phyloP scores from a whole-genome alignment of 805 yeast genomes.

The Sugiyamaella lignohabitans region DNA sequence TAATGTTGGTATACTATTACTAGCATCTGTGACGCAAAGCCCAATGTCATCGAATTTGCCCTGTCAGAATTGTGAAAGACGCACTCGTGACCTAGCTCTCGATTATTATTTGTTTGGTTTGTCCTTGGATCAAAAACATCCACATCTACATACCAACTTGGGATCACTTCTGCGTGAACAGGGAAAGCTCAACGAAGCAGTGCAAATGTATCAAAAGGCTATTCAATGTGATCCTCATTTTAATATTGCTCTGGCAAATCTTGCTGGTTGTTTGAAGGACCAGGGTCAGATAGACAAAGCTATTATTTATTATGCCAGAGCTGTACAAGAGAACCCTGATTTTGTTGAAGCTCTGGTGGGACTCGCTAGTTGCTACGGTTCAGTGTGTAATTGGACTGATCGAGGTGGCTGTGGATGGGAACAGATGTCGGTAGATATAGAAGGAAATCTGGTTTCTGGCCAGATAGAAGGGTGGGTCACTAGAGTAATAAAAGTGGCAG shows the following conservation, averaged over 20 bases:
- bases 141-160: constrained; percentile 31
- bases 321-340: constrained; percentile 26
- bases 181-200: constrained; percentile 26
- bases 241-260: constrained; percentile 29
- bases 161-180: constrained; percentile 31
- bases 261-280: constrained; percentile 31
- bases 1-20: constrained; percentile 30
- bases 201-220: constrained; percentile 28
- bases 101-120: constrained; percentile 29
- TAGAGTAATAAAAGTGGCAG: constrained; percentile 19
- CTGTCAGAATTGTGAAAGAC: constrained; percentile 3
- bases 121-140: constrained; percentile 29
- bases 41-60: neutral
- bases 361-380: constrained; percentile 26
- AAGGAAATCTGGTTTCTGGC: constrained; percentile 21
- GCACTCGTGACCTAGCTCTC: constrained; percentile 21
- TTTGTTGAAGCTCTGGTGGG: constrained; percentile 31
- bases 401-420: constrained; percentile 28
- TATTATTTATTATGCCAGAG: constrained; percentile 26
- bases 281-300: constrained; percentile 28
- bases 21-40: constrained; percentile 13
- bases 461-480: constrained; percentile 26
- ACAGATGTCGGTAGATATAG: constrained; percentile 22
- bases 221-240: constrained; percentile 28
- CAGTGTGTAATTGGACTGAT: constrained; percentile 30